Conservation (phyloP, 352 stramenopile species). For the Pythium coloratum region DNA sequence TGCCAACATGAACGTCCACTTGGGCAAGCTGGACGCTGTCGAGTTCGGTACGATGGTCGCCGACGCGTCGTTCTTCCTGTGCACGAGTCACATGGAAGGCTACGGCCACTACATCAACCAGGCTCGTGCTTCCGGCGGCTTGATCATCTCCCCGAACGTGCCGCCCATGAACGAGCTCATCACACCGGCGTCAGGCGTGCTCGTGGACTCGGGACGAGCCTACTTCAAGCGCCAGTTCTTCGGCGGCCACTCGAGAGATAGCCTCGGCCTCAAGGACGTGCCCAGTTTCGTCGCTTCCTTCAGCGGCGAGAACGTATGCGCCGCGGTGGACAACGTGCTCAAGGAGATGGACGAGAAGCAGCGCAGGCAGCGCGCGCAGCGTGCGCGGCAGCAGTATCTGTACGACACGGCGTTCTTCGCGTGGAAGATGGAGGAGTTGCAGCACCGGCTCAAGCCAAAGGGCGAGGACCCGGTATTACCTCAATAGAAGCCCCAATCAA, state of each 20-base stretch:
- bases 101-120: constrained; percentile 81
- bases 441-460: neutral
- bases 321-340: constrained; percentile 40
- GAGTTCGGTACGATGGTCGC: constrained; percentile 56
- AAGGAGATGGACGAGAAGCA: constrained; percentile 29
- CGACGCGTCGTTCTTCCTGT: constrained; percentile 58
- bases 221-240: constrained; percentile 48
- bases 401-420: constrained; percentile 71
- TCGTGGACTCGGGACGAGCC: constrained; percentile 36
- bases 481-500: constrained; percentile 1
- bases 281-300: constrained; percentile 46
- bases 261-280: constrained; percentile 31
- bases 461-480: neutral
- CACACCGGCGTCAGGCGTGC: constrained; percentile 40
- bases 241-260: constrained; percentile 36
- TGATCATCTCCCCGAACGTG: constrained; percentile 55
- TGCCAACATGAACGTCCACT: constrained; percentile 36
- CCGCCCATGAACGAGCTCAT: constrained; percentile 71
- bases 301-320: constrained; percentile 36
- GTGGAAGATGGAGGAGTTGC: constrained; percentile 52
- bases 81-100: constrained; percentile 55
- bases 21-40: constrained; percentile 32
- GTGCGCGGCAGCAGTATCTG: constrained; percentile 57
- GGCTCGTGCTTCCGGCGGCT: constrained; percentile 39
- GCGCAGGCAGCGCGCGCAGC: constrained; percentile 30